Conservation (phyloP, 2,329 filamentous ascomycete genomes). For the Arthrobotrys iridis region DNA sequence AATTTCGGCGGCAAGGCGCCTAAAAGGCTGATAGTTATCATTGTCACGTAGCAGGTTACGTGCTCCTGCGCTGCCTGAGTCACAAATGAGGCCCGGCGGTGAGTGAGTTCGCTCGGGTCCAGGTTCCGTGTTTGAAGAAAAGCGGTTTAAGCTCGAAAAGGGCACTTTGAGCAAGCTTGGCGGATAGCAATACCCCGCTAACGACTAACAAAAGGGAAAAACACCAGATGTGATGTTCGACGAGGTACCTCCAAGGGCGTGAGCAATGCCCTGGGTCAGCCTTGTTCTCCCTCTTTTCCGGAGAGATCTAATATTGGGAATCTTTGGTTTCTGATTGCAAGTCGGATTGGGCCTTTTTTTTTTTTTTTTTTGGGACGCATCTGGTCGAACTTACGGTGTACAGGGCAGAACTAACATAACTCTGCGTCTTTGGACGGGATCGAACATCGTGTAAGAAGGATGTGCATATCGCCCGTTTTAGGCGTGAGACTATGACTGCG, state of each 20-base stretch:
- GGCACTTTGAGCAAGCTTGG: conserved; percentile 25
- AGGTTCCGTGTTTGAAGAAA: conserved; percentile 7
- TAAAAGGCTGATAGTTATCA: conserved; percentile 34
- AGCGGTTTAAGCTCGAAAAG: conserved; percentile 29
- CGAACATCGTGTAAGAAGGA: not conserved
- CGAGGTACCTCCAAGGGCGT: too few species aligned
- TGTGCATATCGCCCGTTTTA: not conserved
- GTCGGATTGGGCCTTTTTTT: not conserved
- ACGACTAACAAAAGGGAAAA: conserved; percentile 11
- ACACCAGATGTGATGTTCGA: too few species aligned
- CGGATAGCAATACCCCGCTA: conserved; percentile 4
- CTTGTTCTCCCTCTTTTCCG: not conserved
- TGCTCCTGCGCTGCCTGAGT: conserved; percentile 13
- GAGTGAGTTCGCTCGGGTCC: conserved; percentile 6
- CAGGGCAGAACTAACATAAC: not conserved
- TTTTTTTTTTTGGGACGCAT: not conserved
- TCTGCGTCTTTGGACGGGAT: conserved; percentile 43
- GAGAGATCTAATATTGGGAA: conserved; percentile 6
- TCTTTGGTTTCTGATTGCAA: not conserved
- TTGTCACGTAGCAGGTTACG: not conserved
- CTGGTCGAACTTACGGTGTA: not conserved
- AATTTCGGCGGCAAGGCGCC: conserved; percentile 36
- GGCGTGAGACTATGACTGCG: conserved; percentile 26
- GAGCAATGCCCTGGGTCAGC: conserved; percentile 26
- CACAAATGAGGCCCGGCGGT: not conserved